Evolutionary conservation across 768 basidiomycete genomes (phyloP).

Genomic region (Podaxis carcinomalis): DNA sequence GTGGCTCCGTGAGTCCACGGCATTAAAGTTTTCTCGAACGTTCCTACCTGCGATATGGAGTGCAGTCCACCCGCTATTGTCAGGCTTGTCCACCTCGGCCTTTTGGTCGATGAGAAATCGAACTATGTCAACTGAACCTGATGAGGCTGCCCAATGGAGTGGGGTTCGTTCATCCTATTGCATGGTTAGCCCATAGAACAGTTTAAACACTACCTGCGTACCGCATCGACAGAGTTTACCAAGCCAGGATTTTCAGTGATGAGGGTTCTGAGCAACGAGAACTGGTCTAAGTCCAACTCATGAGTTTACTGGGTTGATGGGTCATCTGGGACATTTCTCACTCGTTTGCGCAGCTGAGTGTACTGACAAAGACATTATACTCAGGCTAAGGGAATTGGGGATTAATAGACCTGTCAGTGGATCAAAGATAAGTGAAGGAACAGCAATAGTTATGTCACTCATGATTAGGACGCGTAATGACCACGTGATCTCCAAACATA

Average conservation of each 20-base stretch:
- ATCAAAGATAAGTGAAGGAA: background rate
- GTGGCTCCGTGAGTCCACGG: slow-evolving; percentile 11
- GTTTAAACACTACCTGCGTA: slow-evolving; percentile 26
- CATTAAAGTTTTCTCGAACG: background rate
- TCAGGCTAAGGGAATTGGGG: background rate
- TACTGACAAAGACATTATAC: slow-evolving; percentile 44
- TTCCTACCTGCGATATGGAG: slow-evolving; percentile 71
- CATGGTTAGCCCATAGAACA: slow-evolving; percentile 6
- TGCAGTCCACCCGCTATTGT: slow-evolving; percentile 71
- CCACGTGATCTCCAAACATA: background rate
- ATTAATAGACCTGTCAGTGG: no score
- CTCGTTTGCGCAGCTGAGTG: slow-evolving; percentile 73
- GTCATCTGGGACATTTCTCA: slow-evolving; percentile 20
- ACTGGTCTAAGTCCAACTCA: slow-evolving; percentile 47
- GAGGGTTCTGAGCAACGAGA: slow-evolving; percentile 63
- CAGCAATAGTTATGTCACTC: slow-evolving; percentile 3
- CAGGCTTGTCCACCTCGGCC: slow-evolving; percentile 63
- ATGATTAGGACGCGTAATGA: slow-evolving; percentile 9
- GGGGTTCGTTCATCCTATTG: slow-evolving; percentile 73
- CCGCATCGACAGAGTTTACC: slow-evolving; percentile 60
- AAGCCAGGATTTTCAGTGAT: slow-evolving; percentile 57
- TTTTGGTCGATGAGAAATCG: slow-evolving; percentile 67
- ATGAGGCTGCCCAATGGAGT: slow-evolving; percentile 83
- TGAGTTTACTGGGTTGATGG: slow-evolving; percentile 1
- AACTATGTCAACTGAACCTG: slow-evolving; percentile 63